These are phyloP conservation scores for Malassezia equina DNA, from an alignment of 1,284 basidiomycete genomes.

Conservation along the genomic window DNA sequence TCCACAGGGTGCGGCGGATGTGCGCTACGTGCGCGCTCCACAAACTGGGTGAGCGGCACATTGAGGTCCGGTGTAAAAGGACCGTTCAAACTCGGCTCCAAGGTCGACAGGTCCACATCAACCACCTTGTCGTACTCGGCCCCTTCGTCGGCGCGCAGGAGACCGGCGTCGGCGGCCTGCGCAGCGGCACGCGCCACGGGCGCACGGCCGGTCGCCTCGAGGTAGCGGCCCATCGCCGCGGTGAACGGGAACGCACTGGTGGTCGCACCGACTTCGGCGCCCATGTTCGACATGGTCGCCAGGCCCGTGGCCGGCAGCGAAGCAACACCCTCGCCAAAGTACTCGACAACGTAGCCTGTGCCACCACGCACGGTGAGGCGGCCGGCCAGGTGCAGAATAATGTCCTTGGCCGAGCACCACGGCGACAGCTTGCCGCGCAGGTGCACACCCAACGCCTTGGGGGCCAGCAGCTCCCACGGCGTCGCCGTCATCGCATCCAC, in stretches of 20 bases:
- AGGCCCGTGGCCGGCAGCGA: conserved; percentile 88
- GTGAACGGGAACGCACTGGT: conserved; percentile 97
- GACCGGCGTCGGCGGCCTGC: conserved; percentile 64
- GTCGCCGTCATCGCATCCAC: conserved; percentile 97
- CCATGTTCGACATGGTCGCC: conserved; percentile 96
- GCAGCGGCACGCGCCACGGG: conserved; percentile 80
- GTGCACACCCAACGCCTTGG: conserved; percentile 69
- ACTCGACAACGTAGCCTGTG: conserved; percentile 91
- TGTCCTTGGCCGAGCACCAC: conserved; percentile 93
- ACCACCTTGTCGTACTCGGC: conserved; percentile 95
- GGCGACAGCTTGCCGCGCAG: conserved; percentile 76
- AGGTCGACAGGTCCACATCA: conserved; percentile 78
- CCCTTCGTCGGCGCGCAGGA: conserved; percentile 71
- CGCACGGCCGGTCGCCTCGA: conserved; percentile 78
- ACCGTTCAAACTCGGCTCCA: conserved; percentile 86
- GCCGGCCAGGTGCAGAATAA: conserved; percentile 88
- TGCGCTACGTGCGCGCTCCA: conserved; percentile 60
- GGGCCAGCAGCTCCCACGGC: conserved; percentile 96
- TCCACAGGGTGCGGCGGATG: conserved; percentile 75
- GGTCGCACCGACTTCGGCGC: conserved; percentile 96
- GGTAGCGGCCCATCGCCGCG: conserved; percentile 70
- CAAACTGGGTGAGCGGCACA: conserved; percentile 87
- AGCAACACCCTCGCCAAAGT: conserved; percentile 87
- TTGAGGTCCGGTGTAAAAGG: conserved; percentile 96
- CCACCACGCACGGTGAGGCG: conserved; percentile 92